These are phyloP conservation scores for Fibroporia radiculosa DNA, from an alignment of 768 basidiomycete species.

Conservation along the genomic window DNA sequence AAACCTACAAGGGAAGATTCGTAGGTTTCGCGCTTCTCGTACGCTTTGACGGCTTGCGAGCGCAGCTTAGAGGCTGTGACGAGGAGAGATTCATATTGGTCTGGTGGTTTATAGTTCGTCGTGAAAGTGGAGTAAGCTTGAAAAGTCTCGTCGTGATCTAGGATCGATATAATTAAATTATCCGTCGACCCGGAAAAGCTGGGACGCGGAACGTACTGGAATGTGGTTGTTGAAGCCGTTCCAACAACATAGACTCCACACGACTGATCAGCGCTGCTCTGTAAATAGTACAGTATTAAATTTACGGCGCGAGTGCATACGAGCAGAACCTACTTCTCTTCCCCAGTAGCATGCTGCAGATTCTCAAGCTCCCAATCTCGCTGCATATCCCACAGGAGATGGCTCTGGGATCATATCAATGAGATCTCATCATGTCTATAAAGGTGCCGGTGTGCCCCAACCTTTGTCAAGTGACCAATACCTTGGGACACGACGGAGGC, in stretches of 20 bases:
- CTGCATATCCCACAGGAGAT: constrained; percentile 61
- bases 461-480: constrained; percentile 56
- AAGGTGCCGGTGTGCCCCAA: constrained; percentile 22
- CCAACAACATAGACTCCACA: constrained; percentile 53
- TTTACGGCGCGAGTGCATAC: no score
- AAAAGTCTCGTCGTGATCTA: constrained; percentile 78
- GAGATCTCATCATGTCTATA: background rate
- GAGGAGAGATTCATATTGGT: constrained; percentile 73
- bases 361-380: constrained; percentile 69
- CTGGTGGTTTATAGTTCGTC: constrained; percentile 61
- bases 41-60: constrained; percentile 48
- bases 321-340: constrained; percentile 53
- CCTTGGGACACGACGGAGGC: constrained; percentile 48
- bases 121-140: constrained; percentile 88
- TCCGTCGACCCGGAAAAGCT: background rate
- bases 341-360: constrained; percentile 39
- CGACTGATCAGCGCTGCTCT: constrained; percentile 39
- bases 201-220: constrained; percentile 39
- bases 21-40: constrained; percentile 53
- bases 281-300: background rate
- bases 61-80: constrained; percentile 72
- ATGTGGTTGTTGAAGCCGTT: constrained; percentile 70
- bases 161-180: background rate
- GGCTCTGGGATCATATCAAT: constrained; percentile 39
- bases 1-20: constrained; percentile 53